Conservation (phyloP, 225 moss, liverwort and hornwort genomes). For the Climacium dendroides region DNA sequence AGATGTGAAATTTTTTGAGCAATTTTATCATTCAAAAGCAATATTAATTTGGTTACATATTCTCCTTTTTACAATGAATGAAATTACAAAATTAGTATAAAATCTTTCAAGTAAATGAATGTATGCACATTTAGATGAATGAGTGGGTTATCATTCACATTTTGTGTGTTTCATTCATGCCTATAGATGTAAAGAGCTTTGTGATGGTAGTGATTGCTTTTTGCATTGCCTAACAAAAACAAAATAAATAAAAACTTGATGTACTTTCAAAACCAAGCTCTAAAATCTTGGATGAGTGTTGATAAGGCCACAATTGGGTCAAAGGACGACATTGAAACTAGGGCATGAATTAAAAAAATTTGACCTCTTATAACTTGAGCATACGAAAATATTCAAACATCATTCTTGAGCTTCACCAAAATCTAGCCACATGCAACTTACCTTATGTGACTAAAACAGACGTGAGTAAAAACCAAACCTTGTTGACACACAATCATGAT, state of each 20-base stretch:
- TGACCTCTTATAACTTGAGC: not conserved
- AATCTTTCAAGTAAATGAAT: not conserved
- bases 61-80: not conserved
- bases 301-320: too few relatives aligned
- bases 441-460: not conserved
- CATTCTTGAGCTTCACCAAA: not conserved
- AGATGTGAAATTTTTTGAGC: not conserved
- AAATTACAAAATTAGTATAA: not conserved
- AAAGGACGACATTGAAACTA: not conserved
- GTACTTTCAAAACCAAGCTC: not conserved
- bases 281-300: too few relatives aligned
- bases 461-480: not conserved
- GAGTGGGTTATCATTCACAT: not conserved
- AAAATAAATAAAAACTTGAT: not conserved
- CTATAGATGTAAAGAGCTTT: not conserved
- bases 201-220: not conserved
- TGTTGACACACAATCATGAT: too few relatives aligned
- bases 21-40: not conserved
- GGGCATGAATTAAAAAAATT: not conserved
- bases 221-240: too few relatives aligned
- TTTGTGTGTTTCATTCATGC: not conserved
- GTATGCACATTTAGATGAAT: not conserved
- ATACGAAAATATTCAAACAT: not conserved
- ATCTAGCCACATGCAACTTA: not conserved
- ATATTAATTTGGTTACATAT: not conserved